phyloP scores from a whole-genome alignment of 179 eudicot species.

The Gypsophila paniculata region DNA sequence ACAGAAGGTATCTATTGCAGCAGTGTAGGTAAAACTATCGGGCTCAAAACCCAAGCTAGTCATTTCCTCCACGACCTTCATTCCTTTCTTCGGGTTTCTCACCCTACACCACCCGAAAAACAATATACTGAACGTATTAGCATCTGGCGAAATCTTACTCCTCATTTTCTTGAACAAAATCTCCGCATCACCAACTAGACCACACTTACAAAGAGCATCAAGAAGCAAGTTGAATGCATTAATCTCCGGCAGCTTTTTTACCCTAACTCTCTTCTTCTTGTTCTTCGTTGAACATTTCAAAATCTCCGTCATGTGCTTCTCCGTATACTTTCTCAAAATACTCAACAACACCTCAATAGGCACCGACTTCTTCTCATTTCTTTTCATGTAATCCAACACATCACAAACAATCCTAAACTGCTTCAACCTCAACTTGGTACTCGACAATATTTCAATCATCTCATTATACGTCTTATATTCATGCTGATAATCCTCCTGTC shows the following conservation, averaged over 20 bases:
- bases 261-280: conserved; percentile 68
- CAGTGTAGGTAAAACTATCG: conserved; percentile 70
- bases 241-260: conserved; percentile 64
- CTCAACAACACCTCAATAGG: conserved; percentile 59
- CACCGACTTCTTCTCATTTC: conserved; percentile 52
- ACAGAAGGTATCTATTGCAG: conserved; percentile 83
- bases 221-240: conserved; percentile 74
- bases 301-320: conserved; percentile 65
- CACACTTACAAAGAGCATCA: conserved; percentile 87
- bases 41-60: conserved; percentile 52
- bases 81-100: conserved; percentile 62
- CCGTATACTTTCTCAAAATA: conserved; percentile 61
- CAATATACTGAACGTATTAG: conserved; percentile 55
- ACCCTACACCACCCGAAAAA: conserved; percentile 97
- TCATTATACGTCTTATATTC: conserved; percentile 65
- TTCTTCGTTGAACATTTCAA: conserved; percentile 76
- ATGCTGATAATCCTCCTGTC: conserved; percentile 53
- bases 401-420: conserved; percentile 74
- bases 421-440: conserved; percentile 65
- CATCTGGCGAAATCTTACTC: conserved; percentile 57
- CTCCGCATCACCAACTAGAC: conserved; percentile 69
- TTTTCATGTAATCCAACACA: conserved; percentile 80
- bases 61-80: conserved; percentile 71
- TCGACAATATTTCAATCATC: conserved; percentile 80
- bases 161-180: conserved; percentile 49